Evolutionary conservation across 331 rosid genomes (phyloP).

Genomic region (Arachis monticola): DNA sequence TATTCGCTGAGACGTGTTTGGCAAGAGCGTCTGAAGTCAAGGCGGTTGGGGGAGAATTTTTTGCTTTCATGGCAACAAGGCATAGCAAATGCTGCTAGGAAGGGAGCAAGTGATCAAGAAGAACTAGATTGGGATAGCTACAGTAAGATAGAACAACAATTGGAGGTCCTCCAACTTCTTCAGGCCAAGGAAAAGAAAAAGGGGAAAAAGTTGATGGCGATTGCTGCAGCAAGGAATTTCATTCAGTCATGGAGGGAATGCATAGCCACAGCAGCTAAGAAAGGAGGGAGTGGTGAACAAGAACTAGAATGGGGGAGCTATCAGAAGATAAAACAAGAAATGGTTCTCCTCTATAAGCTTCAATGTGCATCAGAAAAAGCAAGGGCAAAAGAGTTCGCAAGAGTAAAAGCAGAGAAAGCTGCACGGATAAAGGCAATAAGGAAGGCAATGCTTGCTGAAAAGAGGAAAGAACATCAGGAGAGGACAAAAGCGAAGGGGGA

Average conservation of each 20-base stretch:
- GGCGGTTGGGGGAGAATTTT: neutral
- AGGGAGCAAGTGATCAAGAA: constrained; percentile 59
- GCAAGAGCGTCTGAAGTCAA: too few species aligned
- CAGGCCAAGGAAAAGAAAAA: constrained; percentile 45
- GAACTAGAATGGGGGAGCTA: constrained; percentile 81
- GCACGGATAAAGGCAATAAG: constrained; percentile 54
- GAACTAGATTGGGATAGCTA: constrained; percentile 62
- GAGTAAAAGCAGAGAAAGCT: constrained; percentile 54
- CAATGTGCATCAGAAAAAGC: constrained; percentile 53
- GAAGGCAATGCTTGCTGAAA: constrained; percentile 52
- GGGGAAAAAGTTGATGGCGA: constrained; percentile 35
- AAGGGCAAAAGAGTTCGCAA: constrained; percentile 56
- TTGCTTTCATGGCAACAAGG: constrained; percentile 61
- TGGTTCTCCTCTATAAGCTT: constrained; percentile 47
- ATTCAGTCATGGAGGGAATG: constrained; percentile 39
- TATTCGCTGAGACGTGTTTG: too few species aligned
- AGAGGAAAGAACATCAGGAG: constrained; percentile 45
- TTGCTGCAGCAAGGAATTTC: constrained; percentile 45
- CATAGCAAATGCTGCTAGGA: constrained; percentile 76
- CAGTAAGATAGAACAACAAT: constrained; percentile 41
- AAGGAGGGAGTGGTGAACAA: constrained; percentile 67
- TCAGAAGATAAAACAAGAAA: constrained; percentile 58
- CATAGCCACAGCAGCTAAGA: constrained; percentile 64
- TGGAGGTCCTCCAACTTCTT: constrained; percentile 29
- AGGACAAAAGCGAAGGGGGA: constrained; percentile 44